Evolutionary conservation across 805 yeast genomes (phyloP).

Genomic region (Sungouiella thailandica): DNA sequence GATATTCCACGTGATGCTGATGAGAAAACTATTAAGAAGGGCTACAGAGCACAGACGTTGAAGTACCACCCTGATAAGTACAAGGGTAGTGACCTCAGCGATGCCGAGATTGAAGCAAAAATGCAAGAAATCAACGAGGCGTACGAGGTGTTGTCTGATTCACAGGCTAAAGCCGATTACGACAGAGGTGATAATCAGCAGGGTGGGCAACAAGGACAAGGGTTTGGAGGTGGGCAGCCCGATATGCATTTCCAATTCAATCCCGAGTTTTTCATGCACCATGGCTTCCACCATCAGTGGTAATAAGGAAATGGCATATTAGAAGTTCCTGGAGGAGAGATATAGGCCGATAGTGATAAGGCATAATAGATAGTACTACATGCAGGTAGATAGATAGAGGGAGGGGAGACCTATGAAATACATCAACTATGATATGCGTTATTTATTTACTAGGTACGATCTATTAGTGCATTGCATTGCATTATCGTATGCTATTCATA

Average conservation of each 20-base stretch:
- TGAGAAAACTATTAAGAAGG: slow-evolving; percentile 68
- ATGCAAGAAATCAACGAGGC: slow-evolving; percentile 95
- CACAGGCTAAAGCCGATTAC: slow-evolving; percentile 57
- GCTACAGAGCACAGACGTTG: slow-evolving; percentile 72
- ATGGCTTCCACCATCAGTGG: slow-evolving; percentile 1
- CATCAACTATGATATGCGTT: too few relatives aligned
- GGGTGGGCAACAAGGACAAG: slow-evolving; percentile 4
- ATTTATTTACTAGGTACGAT: too few relatives aligned
- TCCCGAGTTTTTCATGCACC: slow-evolving; percentile 9
- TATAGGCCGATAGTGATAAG: too few relatives aligned
- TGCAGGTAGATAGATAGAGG: too few relatives aligned
- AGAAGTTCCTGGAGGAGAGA: background rate
- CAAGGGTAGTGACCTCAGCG: slow-evolving; percentile 56
- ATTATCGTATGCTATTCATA: too few relatives aligned
- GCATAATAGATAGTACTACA: too few relatives aligned
- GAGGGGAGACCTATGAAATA: too few relatives aligned
- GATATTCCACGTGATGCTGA: slow-evolving; percentile 66
- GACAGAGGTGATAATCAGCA: slow-evolving; percentile 36
- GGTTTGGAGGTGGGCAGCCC: background rate
- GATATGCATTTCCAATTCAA: slow-evolving; percentile 9
- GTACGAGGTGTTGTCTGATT: slow-evolving; percentile 74
- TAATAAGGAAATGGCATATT: background rate
- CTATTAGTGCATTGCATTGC: too few relatives aligned
- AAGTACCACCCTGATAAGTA: slow-evolving; percentile 92
- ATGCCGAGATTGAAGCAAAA: slow-evolving; percentile 68